These are phyloP conservation scores for Yamadazyma trypodendri DNA, from an alignment of 1,139 yeast species.

Conservation along the genomic window DNA sequence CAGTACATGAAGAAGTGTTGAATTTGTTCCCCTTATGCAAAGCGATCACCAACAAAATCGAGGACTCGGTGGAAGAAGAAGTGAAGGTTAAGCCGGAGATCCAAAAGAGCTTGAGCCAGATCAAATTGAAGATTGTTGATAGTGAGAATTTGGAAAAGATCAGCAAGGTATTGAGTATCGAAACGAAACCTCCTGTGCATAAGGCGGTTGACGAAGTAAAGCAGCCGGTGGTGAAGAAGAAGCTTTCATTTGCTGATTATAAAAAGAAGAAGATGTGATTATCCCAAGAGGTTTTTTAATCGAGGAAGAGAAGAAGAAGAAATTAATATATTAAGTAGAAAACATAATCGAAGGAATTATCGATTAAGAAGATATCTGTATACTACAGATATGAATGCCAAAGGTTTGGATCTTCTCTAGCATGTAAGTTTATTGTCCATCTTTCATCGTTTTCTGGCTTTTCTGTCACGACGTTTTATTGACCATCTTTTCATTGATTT, in stretches of 20 bases:
- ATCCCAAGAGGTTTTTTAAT: not conserved
- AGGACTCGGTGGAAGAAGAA: constrained; percentile 14
- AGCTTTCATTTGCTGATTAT: constrained; percentile 81
- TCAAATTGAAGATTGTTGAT: constrained; percentile 12
- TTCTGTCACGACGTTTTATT: too few relatives aligned
- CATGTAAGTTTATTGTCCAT: too few relatives aligned
- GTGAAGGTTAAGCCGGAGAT: constrained; percentile 16
- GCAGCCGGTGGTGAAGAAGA: constrained; percentile 47
- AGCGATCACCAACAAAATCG: constrained; percentile 14
- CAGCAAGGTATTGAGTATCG: constrained; percentile 7
- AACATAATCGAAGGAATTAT: too few relatives aligned
- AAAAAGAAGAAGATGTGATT: constrained; percentile 59
- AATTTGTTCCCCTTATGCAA: constrained; percentile 15
- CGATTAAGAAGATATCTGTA: too few relatives aligned
- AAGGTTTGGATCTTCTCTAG: too few relatives aligned
- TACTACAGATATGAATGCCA: too few relatives aligned
- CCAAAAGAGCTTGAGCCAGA: constrained; percentile 15
- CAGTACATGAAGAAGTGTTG: constrained; percentile 7
- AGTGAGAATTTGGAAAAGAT: constrained; percentile 7
- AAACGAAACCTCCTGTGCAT: constrained; percentile 1
- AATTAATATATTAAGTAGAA: too few relatives aligned
- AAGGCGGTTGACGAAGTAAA: constrained; percentile 5
- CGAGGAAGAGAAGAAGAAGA: too few relatives aligned
- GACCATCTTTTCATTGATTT: too few relatives aligned
- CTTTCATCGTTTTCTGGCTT: too few relatives aligned